Percentiles rank a stretch among this genome's conserved stretches.
phyloP scores from a whole-genome alignment of 73 alveolate species.

The Paramecium bursaria region DNA sequence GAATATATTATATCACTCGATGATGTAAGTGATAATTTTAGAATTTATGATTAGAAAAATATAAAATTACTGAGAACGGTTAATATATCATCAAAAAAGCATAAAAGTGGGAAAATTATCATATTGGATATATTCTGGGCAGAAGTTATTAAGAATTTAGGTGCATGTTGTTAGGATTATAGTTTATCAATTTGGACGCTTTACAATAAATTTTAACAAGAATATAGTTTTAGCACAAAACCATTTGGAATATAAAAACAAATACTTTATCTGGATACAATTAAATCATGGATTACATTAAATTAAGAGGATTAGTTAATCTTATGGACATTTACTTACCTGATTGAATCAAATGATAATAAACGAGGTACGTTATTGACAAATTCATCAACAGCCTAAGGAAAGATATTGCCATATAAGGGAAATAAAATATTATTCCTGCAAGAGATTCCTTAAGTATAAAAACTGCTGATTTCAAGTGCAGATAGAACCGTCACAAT shows the following conservation, averaged over 20 bases:
- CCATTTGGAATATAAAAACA: conserved; percentile 1
- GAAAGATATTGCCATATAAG: too few species aligned
- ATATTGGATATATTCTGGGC: conserved; percentile 38
- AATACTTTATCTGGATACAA: conserved; percentile 27
- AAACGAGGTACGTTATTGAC: conserved; percentile 22
- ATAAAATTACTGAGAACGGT: conserved; percentile 4
- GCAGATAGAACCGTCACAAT: conserved; percentile 10
- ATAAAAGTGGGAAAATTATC: not conserved
- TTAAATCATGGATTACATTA: conserved; percentile 31
- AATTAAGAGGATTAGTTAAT: conserved; percentile 14
- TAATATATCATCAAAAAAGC: conserved; percentile 1
- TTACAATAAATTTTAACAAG: not conserved
- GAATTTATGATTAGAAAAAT: conserved; percentile 3
- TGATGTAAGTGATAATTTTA: conserved; percentile 27
- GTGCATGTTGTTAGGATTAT: conserved; percentile 55
- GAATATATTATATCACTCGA: conserved; percentile 17
- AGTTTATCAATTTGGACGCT: conserved; percentile 35
- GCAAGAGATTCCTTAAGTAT: conserved; percentile 10
- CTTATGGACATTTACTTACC: conserved; percentile 37
- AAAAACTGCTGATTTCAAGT: not conserved
- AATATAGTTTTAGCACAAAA: conserved; percentile 16
- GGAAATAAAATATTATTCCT: too few species aligned
- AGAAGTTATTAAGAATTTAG: conserved; percentile 4
- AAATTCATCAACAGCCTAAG: conserved; percentile 31
- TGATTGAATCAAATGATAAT: conserved; percentile 48